Percentiles rank a stretch among this genome's conserved stretches.
Conservation (phyloP, 1,139 yeast genomes). For the Candida smagusa region DNA sequence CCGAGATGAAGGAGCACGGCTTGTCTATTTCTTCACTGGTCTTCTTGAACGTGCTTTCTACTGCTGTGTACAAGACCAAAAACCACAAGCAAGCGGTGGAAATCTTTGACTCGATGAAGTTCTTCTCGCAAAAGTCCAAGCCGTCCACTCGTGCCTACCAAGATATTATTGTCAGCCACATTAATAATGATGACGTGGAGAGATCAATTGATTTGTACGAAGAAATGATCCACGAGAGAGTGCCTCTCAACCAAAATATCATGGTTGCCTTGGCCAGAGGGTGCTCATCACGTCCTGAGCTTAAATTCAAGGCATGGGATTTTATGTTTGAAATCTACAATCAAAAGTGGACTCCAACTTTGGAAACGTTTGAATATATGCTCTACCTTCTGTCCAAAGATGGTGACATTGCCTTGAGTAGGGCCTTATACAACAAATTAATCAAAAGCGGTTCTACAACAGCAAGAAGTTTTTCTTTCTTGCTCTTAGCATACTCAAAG, state of each 20-base stretch:
- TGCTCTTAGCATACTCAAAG: slow-evolving; percentile 57
- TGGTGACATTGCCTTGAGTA: slow-evolving; percentile 71
- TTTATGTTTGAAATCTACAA: slow-evolving; percentile 66
- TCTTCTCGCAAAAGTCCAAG: slow-evolving; percentile 56
- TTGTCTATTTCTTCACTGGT: slow-evolving; percentile 55
- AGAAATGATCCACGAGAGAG: slow-evolving; percentile 51
- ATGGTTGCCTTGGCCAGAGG: slow-evolving; percentile 69
- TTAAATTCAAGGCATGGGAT: slow-evolving; percentile 69
- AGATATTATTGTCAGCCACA: slow-evolving; percentile 65
- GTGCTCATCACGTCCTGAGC: slow-evolving; percentile 53
- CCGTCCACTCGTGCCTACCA: slow-evolving; percentile 72
- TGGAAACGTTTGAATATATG: slow-evolving; percentile 62
- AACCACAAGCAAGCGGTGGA: slow-evolving; percentile 64
- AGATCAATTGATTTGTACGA: slow-evolving; percentile 72
- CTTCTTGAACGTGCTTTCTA: slow-evolving; percentile 62
- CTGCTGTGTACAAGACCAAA: slow-evolving; percentile 54
- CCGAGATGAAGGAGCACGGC: slow-evolving; percentile 48
- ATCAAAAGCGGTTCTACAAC: slow-evolving; percentile 39
- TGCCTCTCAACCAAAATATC: slow-evolving; percentile 42
- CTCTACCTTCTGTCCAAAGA: slow-evolving; percentile 71
- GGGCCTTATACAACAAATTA: slow-evolving; percentile 67
- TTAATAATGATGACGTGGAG: slow-evolving; percentile 60
- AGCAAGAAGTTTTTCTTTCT: slow-evolving; percentile 46
- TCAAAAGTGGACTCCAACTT: slow-evolving; percentile 45
- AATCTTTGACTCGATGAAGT: slow-evolving; percentile 83